Conservation (phyloP, 495 filamentous ascomycete species). For the Apiosordaria backusii region DNA sequence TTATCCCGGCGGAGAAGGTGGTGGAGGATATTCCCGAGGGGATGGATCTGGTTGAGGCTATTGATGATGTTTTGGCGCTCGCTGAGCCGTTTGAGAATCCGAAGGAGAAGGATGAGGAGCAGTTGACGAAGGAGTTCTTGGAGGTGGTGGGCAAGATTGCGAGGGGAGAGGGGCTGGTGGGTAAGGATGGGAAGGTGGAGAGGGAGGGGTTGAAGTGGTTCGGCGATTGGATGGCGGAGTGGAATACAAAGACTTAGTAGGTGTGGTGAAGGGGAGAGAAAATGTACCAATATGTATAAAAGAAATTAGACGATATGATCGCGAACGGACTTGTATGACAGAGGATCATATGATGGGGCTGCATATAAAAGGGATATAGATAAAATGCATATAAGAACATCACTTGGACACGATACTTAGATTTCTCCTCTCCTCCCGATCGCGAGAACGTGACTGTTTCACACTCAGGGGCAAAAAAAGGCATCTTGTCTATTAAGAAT, state of each 20-base stretch:
- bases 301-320: background rate
- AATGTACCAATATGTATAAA: background rate
- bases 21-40: background rate
- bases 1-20: background rate
- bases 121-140: background rate
- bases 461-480: too few relatives aligned
- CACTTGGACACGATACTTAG: background rate
- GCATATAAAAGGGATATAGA: background rate
- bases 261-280: background rate
- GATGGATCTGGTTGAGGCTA: background rate
- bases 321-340: background rate
- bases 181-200: background rate
- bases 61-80: background rate
- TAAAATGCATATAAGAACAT: background rate
- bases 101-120: background rate
- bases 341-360: background rate
- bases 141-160: background rate
- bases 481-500: too few relatives aligned
- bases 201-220: background rate
- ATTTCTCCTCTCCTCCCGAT: too few relatives aligned
- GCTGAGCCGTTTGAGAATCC: background rate
- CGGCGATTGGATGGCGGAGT: background rate
- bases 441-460: too few relatives aligned
- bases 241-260: background rate
- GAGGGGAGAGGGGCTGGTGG: background rate